A percentile compares a stretch with the other conserved stretches of the same genome.
Conservation (phyloP, 1,284 basidiomycete genomes). For the Mycena citricolor region DNA sequence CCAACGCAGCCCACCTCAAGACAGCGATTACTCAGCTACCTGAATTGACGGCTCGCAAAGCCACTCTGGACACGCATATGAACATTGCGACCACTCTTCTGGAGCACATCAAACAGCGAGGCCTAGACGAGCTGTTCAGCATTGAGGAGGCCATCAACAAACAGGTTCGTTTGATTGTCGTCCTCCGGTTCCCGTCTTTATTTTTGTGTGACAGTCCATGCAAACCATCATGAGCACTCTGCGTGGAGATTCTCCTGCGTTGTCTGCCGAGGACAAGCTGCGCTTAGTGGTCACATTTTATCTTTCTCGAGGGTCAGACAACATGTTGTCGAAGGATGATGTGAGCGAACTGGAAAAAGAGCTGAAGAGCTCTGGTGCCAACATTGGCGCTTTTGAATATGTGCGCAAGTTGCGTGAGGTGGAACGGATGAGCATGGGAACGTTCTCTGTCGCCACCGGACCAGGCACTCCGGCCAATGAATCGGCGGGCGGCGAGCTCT, state of each 20-base stretch:
- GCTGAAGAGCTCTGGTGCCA: conserved; percentile 76
- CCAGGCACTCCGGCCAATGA: conserved; percentile 68
- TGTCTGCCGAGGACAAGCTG: conserved; percentile 86
- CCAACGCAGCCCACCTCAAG: conserved; percentile 94
- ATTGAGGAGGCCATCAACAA: conserved; percentile 89
- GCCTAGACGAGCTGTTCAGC: conserved; percentile 95
- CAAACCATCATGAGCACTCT: conserved; percentile 82
- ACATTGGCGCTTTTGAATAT: conserved; percentile 88
- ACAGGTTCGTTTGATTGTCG: conserved; percentile 50
- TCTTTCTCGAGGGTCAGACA: conserved; percentile 76
- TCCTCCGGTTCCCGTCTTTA: conserved; percentile 1
- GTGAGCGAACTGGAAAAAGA: conserved; percentile 86
- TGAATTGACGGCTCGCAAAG: conserved; percentile 94
- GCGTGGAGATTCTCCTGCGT: conserved; percentile 62
- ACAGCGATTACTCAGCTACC: conserved; percentile 98
- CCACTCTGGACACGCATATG: conserved; percentile 98
- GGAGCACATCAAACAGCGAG: conserved; percentile 94
- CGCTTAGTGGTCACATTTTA: conserved; percentile 94
- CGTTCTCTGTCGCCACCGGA: conserved; percentile 24
- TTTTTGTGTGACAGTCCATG: conserved; percentile 53
- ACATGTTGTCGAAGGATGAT: conserved; percentile 82
- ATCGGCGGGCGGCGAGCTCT: conserved; percentile 71
- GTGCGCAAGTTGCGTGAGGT: conserved; percentile 92
- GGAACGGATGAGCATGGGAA: conserved; percentile 56
- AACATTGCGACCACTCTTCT: conserved; percentile 97